Evolutionary conservation across 1,284 basidiomycete species (phyloP), one percentile per base, ranked within the genome.

Genomic region (Rhodotorula sp.): DNA sequence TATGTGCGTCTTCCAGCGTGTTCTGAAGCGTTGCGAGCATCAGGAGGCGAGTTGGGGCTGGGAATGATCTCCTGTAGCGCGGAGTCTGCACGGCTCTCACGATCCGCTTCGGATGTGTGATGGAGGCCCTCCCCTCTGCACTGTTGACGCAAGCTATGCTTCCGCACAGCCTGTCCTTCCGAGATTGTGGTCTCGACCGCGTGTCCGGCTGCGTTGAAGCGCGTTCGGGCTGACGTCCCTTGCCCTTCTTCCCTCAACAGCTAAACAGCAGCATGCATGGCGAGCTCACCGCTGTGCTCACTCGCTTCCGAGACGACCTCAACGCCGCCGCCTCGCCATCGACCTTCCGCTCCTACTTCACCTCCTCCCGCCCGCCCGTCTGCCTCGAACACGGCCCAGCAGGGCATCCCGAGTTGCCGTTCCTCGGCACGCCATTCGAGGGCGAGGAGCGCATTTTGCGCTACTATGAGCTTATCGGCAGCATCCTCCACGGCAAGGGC

Each of bases 361-460:
- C 17, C 54, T 15, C 41, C 12, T 19, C n/a, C 7, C 19, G 32
- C 7, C 22, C 29, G 22, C 65, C 65, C 27, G 44, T 44, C 65
- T 67, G 65, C 65, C 22, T 61, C 59, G 65, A 67, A 9, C 65
- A 67, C 34, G 65, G 65, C 22, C 65, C 65, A 3, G 6, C 27
- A 1, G 65, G 46, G 5, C 50, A 61, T 25, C 25, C 27, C 10
- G 41, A 32, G n/a, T 59, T 67, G 12, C 65, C 65, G 5, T 61
- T 67, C 59, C 59, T 67, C 59, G 65, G 65, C 51, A 15, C 27
- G 13, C 41, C 41, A 19, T 67, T 61, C 41, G 27, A n/a, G 13
- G 65, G 65, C 27, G 39, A 56, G 15, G 22, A 46, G 6, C 27
- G 34, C 19, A 61, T 67, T 36, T 19, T 46, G 13, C 34, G 46